Percentiles rank a stretch among this genome's conserved stretches.
phyloP scores from a whole-genome alignment of 2,329 filamentous ascomycete species.

The Colletotrichum lini region DNA sequence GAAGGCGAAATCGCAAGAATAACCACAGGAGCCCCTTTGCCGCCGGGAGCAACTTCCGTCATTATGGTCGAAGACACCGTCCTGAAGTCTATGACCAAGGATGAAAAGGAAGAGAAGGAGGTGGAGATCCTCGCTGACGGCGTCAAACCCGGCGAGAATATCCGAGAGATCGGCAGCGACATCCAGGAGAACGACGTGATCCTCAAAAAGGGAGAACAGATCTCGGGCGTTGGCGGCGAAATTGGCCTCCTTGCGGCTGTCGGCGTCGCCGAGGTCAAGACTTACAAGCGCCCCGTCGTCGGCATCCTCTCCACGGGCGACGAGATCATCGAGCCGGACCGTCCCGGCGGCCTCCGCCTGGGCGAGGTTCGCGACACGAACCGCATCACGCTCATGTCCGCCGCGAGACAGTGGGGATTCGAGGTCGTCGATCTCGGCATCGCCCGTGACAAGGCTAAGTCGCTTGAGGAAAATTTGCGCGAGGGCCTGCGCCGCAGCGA shows the following conservation, averaged over 20 bases:
- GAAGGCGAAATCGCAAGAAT: constrained; percentile 88
- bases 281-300: constrained; percentile 83
- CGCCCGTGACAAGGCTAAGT: constrained; percentile 79
- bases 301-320: constrained; percentile 95
- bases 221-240: constrained; percentile 90
- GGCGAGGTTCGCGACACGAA: constrained; percentile 97
- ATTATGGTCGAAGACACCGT: constrained; percentile 97
- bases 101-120: constrained; percentile 87
- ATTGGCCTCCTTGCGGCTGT: constrained; percentile 91
- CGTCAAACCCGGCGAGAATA: constrained; percentile 85
- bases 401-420: constrained; percentile 81
- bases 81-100: constrained; percentile 80
- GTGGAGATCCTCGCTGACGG: constrained; percentile 87
- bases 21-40: constrained; percentile 93
- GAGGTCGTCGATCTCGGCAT: constrained; percentile 89
- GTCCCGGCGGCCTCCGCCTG: constrained; percentile 72
- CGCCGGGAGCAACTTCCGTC: constrained; percentile 89
- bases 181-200: constrained; percentile 79
- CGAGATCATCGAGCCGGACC: constrained; percentile 85
- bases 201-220: constrained; percentile 82
- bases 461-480: constrained; percentile 83
- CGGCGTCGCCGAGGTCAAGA: constrained; percentile 77
- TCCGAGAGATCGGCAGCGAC: constrained; percentile 93
- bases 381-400: constrained; percentile 86
- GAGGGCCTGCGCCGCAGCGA: constrained; percentile 81